Percentiles rank a stretch among this genome's conserved stretches.
Evolutionary conservation across 2,329 filamentous ascomycete species (phyloP).

Genomic region (Fusarium euwallaceae): DNA sequence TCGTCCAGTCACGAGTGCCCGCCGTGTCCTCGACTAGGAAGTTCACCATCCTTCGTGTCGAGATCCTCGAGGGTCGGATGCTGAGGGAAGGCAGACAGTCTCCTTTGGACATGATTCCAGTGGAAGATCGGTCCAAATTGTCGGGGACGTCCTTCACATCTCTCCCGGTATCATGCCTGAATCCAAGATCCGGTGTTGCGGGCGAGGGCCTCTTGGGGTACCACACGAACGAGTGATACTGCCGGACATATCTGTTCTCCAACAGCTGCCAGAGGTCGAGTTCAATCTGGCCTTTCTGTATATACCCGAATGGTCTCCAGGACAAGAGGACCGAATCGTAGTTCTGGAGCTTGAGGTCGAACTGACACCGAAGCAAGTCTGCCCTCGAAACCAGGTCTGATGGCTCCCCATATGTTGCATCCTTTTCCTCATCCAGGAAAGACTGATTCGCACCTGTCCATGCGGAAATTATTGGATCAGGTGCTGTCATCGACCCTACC

Average conservation of each 20-base stretch:
- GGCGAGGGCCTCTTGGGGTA: background rate
- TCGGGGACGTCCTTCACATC: slow-evolving; percentile 1
- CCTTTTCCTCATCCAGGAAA: background rate
- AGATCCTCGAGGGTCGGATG: background rate
- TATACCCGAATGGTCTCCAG: slow-evolving; percentile 7
- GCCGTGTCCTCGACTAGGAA: background rate
- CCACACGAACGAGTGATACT: slow-evolving; percentile 8
- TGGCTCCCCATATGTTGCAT: background rate
- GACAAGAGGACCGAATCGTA: background rate
- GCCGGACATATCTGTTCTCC: background rate
- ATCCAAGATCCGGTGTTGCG: background rate
- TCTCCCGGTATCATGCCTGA: background rate
- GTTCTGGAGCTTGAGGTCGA: slow-evolving; percentile 6
- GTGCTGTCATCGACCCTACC: background rate
- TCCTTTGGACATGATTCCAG: no score
- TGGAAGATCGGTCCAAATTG: background rate
- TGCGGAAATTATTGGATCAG: background rate
- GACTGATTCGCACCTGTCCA: slow-evolving; percentile 4
- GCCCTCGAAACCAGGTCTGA: background rate
- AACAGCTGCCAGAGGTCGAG: background rate
- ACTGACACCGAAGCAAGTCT: background rate
- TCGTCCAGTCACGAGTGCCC: slow-evolving; percentile 1
- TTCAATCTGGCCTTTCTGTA: background rate
- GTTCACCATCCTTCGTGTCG: background rate
- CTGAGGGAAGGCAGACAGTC: background rate